Conservation (phyloP, 1,284 basidiomycete genomes). For the Heterobasidion irregulare region DNA sequence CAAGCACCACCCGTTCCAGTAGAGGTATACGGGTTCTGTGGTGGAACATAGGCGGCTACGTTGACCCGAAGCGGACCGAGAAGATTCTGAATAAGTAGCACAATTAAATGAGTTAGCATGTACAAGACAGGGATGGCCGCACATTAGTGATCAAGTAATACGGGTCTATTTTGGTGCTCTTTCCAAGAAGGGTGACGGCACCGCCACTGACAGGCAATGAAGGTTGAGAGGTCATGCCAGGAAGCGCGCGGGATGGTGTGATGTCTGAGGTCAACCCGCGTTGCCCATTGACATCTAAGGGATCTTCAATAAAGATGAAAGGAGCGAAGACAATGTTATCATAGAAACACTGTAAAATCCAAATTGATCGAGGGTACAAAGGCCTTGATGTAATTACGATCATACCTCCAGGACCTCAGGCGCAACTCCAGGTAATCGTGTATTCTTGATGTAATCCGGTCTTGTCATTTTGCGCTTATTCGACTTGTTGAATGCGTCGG, state of each 20-base stretch:
- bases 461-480: conserved; percentile 98
- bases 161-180: conserved; percentile 74
- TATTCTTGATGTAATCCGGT: conserved; percentile 88
- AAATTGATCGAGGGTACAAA: conserved; percentile 3
- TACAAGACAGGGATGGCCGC: conserved; percentile 16
- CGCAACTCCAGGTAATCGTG: conserved; percentile 78
- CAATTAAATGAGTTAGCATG: neutral
- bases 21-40: conserved; percentile 68
- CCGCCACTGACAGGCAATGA: conserved; percentile 27
- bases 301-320: conserved; percentile 95
- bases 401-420: conserved; percentile 80
- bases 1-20: conserved; percentile 65
- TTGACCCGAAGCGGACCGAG: conserved; percentile 74
- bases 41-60: conserved; percentile 55
- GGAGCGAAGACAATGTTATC: conserved; percentile 95
- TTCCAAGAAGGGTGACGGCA: conserved; percentile 35
- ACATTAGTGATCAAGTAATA: conserved; percentile 86
- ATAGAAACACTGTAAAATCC: conserved; percentile 72
- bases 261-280: conserved; percentile 38
- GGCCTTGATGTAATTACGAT: conserved; percentile 8
- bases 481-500: conserved; percentile 95
- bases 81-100: conserved; percentile 38
- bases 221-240: conserved; percentile 26
- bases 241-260: conserved; percentile 21
- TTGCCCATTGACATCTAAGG: conserved; percentile 58